A percentile compares a stretch with the other conserved stretches of the same genome.
These are phyloP conservation scores for Angomonas ambiguus DNA, from an alignment of 208 protist genomes.

Conservation along the genomic window DNA sequence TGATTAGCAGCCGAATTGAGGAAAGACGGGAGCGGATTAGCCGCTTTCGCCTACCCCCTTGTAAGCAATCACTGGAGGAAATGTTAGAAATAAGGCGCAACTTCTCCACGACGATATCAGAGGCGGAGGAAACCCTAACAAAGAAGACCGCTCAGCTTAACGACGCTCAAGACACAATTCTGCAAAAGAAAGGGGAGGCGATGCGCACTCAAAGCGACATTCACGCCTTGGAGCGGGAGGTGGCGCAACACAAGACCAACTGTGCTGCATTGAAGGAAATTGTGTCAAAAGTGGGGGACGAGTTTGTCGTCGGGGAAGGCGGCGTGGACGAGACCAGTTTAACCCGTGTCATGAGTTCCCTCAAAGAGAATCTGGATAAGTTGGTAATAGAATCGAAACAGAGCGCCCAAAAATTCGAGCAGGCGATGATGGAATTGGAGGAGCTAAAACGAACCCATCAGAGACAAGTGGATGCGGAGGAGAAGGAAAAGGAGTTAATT, in stretches of 20 bases:
- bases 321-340: conserved; percentile 47
- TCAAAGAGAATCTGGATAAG: conserved; percentile 20
- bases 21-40: conserved; percentile 47
- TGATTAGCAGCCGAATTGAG: conserved; percentile 59
- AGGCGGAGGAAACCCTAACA: conserved; percentile 24
- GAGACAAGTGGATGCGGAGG: conserved; percentile 41
- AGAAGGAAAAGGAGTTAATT: conserved; percentile 63
- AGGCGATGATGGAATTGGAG: conserved; percentile 22
- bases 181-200: conserved; percentile 32
- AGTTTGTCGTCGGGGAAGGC: conserved; percentile 32
- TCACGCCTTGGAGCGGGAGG: conserved; percentile 44
- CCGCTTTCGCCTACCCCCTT: conserved; percentile 20
- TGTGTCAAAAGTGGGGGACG: conserved; percentile 18
- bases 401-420: conserved; percentile 8
- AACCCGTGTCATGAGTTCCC: conserved; percentile 17
- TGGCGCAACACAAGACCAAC: conserved; percentile 38
- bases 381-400: conserved; percentile 12
- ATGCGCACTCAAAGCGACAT: conserved; percentile 30
- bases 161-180: conserved; percentile 15
- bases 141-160: conserved; percentile 30
- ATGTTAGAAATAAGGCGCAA: conserved; percentile 36
- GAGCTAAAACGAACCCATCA: conserved; percentile 19
- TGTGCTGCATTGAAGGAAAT: conserved; percentile 29
- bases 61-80: conserved; percentile 38
- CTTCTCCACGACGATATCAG: conserved; percentile 28